Percentiles rank a stretch among this genome's conserved stretches.
Conservation (phyloP, 352 stramenopile species). For the Globisporangium nagaii region DNA sequence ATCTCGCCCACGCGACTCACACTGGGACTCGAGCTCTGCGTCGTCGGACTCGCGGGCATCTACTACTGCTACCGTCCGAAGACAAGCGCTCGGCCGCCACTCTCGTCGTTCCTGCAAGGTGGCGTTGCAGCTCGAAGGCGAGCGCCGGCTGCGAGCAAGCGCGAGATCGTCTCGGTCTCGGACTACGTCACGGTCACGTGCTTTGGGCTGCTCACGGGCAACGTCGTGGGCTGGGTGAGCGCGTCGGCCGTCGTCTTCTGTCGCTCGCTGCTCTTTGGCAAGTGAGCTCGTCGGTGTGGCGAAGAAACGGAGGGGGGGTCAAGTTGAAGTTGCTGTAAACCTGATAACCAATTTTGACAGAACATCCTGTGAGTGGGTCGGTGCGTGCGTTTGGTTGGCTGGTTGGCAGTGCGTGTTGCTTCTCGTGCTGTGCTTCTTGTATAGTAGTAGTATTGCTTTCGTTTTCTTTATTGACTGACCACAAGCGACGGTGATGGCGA, state of each 20-base stretch:
- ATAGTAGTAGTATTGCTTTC: constrained; percentile 7
- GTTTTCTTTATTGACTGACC: constrained; percentile 7
- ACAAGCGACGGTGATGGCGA: not conserved
- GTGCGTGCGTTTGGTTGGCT: not conserved
- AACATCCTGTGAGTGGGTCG: too few species aligned
- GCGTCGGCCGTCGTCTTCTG: constrained; percentile 51
- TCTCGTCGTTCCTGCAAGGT: not conserved
- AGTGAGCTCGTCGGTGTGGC: too few species aligned
- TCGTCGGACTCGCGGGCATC: constrained; percentile 52
- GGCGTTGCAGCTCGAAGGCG: constrained; percentile 4
- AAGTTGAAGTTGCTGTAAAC: not conserved
- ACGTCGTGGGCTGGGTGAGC: constrained; percentile 52
- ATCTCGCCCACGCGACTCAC: constrained; percentile 19
- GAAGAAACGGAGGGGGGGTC: not conserved
- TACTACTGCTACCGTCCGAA: constrained; percentile 46
- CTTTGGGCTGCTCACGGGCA: constrained; percentile 52
- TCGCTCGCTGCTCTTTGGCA: constrained; percentile 43
- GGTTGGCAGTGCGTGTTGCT: not conserved
- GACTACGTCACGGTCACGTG: constrained; percentile 66
- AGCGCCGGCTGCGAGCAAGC: constrained; percentile 11
- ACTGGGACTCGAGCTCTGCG: constrained; percentile 29
- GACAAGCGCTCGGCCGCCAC: not conserved
- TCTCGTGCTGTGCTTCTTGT: not conserved
- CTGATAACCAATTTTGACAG: not conserved
- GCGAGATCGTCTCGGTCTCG: constrained; percentile 57